A percentile compares a stretch with the other conserved stretches of the same genome.
Evolutionary conservation across 495 filamentous ascomycete species (phyloP).

Genomic region (Penicillium pulvis): DNA sequence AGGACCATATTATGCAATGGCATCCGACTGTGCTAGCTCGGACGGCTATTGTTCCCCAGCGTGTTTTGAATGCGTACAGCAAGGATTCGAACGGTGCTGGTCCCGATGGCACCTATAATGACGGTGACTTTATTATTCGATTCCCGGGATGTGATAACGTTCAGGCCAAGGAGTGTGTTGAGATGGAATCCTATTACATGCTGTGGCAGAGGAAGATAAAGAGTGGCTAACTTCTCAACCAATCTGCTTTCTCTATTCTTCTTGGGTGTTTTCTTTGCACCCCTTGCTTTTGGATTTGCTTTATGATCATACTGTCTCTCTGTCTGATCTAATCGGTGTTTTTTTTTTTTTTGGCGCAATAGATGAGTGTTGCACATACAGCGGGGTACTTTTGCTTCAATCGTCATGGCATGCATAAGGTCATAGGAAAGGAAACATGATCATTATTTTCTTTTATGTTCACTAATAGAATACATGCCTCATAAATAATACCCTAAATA

Average conservation of each 20-base stretch:
- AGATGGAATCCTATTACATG: slow-evolving; percentile 59
- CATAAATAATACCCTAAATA: slow-evolving; percentile 1
- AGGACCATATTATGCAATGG: slow-evolving; percentile 96
- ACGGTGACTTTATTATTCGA: slow-evolving; percentile 84
- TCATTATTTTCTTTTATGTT: slow-evolving; percentile 28
- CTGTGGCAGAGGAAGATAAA: slow-evolving; percentile 45
- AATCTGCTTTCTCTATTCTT: not conserved
- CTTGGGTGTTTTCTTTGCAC: not conserved
- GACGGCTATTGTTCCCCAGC: slow-evolving; percentile 82
- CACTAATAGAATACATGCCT: slow-evolving; percentile 20
- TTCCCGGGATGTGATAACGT: slow-evolving; percentile 70
- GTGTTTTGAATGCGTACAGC: slow-evolving; percentile 75
- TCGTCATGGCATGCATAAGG: slow-evolving; percentile 16
- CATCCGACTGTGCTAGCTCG: slow-evolving; percentile 96
- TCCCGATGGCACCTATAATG: slow-evolving; percentile 53
- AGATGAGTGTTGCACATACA: slow-evolving; percentile 17
- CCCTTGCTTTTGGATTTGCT: not conserved
- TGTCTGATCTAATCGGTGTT: slow-evolving; percentile 11
- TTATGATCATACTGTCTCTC: not conserved
- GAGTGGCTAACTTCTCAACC: slow-evolving; percentile 10
- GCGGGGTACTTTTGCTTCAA: slow-evolving; percentile 13
- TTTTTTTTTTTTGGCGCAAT: slow-evolving; percentile 4
- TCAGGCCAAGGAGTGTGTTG: slow-evolving; percentile 64
- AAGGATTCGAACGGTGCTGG: slow-evolving; percentile 46
- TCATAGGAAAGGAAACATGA: slow-evolving; percentile 13